These are phyloP conservation scores for Xylaria grammica DNA, from an alignment of 495 filamentous ascomycete species.

Conservation along the genomic window DNA sequence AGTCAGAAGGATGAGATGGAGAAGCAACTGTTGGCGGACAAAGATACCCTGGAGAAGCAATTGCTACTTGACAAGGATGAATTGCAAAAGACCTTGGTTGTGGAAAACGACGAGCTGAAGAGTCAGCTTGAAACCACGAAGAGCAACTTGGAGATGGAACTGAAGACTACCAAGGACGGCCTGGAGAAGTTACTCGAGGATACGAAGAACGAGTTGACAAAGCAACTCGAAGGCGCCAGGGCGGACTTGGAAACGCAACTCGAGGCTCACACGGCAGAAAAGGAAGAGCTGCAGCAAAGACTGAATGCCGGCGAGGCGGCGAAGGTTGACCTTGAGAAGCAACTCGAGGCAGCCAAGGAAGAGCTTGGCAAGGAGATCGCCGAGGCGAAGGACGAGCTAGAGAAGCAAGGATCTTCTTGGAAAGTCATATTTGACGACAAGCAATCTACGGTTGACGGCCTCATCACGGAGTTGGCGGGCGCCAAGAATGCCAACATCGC, in stretches of 20 bases:
- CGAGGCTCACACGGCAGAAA: conserved; percentile 10
- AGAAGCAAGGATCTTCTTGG: conserved; percentile 26
- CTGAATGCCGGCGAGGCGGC: conserved; percentile 16
- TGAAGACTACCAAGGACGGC: conserved; percentile 1
- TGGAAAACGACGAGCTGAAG: conserved; percentile 33
- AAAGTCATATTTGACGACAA: conserved; percentile 30
- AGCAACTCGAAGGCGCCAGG: conserved; percentile 28
- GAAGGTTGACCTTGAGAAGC: conserved; percentile 40
- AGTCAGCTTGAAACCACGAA: conserved; percentile 43
- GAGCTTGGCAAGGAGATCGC: conserved; percentile 29
- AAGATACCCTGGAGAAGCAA: conserved; percentile 2
- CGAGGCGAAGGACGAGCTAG: conserved; percentile 28
- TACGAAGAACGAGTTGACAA: conserved; percentile 10
- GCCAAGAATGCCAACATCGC: conserved; percentile 40
- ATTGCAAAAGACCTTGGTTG: not conserved
- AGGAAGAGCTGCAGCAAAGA: conserved; percentile 21
- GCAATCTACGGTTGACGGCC: conserved; percentile 33
- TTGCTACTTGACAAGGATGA: conserved; percentile 2
- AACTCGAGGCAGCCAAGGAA: conserved; percentile 29
- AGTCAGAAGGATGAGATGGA: conserved; percentile 11
- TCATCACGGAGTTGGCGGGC: conserved; percentile 36
- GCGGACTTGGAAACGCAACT: conserved; percentile 26
- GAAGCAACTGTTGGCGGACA: conserved; percentile 9
- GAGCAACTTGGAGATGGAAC: not conserved
- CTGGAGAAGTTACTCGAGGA: conserved; percentile 10